Base-by-base conservation (phyloP, 164 flowering plant genomes). In the Sextonia rubra region DNA sequence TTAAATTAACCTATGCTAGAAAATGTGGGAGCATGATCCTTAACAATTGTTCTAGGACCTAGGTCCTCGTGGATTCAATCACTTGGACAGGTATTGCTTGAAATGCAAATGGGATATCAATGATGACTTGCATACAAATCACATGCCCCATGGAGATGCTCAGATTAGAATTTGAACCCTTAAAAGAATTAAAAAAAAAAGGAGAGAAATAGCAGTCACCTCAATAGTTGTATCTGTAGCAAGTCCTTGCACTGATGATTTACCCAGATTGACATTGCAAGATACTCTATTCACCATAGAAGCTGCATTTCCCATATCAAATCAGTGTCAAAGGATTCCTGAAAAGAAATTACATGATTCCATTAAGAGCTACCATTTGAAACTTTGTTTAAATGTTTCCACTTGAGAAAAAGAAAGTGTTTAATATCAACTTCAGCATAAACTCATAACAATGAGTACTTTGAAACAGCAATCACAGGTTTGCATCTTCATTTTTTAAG, bases 21-120 rank as follows among this genome's bases (percentile, higher is more conserved):
- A 94, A 94, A 23, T 97, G 90, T 3, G 98, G 98, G 72, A 94
- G 92, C 97, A 91, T 94, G 49, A 92, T 75, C 78, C 77, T 81
- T 23, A 94, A 79, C 74, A 91, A 82, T 78, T 94, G 97, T 25
- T 91, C 89, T 60, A 94, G 94, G 74, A 92, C 89, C 82, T 87
- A 94, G n/a, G 87, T 72, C 56, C 98, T 97, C 78, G 87, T 77
- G 66, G 98, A 88, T 82, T 94, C 95, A 72, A 94, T 90, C 48
- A 78, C 82, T 80, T 81, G 80, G 47, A 82, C 82, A 3, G 98
- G 98, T 75, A 94, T 77, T 32, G 88, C 82, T 64, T 82, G 87
- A 81, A 94, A 90, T 68, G 93, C 87, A 80, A 87, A 86, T 56
- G 98, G 98, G 60, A 94, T 79, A 47, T 92, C 93, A 69, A 94